These are phyloP conservation scores for Diaporthe ilicicola DNA, from an alignment of 2,329 filamentous ascomycete genomes.

Conservation along the genomic window DNA sequence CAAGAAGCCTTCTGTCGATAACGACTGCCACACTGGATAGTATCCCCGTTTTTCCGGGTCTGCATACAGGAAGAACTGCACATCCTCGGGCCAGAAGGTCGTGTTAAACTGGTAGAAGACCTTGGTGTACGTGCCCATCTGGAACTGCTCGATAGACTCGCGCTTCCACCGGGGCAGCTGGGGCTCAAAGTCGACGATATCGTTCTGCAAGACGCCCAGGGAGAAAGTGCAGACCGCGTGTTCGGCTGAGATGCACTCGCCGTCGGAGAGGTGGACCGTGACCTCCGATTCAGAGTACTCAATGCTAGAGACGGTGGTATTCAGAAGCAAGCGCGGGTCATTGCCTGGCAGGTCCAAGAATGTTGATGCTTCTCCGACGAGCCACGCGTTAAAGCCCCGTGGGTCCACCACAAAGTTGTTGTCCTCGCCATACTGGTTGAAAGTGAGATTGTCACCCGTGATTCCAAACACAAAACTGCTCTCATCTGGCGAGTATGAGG, in stretches of 20 bases:
- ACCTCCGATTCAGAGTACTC: constrained; percentile 61
- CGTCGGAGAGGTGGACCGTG: constrained; percentile 60
- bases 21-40: constrained; percentile 70
- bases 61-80: constrained; percentile 55
- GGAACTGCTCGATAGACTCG: constrained; percentile 68
- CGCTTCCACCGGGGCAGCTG: constrained; percentile 71
- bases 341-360: constrained; percentile 57
- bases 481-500: constrained; percentile 63
- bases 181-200: constrained; percentile 66
- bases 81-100: constrained; percentile 67
- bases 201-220: constrained; percentile 72
- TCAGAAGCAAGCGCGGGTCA: constrained; percentile 66
- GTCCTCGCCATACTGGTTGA: constrained; percentile 67
- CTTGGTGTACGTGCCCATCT: constrained; percentile 78
- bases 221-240: constrained; percentile 75
- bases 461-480: constrained; percentile 64
- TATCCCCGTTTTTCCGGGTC: constrained; percentile 52
- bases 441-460: constrained; percentile 67
- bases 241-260: constrained; percentile 64
- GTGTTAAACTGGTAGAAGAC: constrained; percentile 75
- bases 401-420: constrained; percentile 70
- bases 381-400: constrained; percentile 67
- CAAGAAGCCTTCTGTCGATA: constrained; percentile 65
- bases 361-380: constrained; percentile 63
- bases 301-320: constrained; percentile 64